Evolutionary conservation across 2,329 filamentous ascomycete species (phyloP).

Genomic region (Fusarium sp.): DNA sequence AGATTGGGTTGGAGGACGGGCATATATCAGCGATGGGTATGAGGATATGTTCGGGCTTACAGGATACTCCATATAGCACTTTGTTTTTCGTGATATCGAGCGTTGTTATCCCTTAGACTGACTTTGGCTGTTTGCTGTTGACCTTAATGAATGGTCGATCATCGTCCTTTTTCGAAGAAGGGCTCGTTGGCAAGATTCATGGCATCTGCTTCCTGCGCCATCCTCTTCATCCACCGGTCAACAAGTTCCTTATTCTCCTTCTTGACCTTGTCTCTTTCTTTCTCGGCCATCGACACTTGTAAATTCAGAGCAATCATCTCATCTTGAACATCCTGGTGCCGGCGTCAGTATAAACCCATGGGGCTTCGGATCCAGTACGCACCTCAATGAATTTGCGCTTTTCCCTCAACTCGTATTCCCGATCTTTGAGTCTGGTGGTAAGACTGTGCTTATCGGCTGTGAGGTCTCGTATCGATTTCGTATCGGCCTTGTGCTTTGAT

Average conservation of each 20-base stretch:
- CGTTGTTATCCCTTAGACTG: constrained; percentile 3
- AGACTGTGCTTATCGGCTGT: constrained; percentile 71
- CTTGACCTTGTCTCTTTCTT: constrained; percentile 77
- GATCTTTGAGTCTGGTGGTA: constrained; percentile 76
- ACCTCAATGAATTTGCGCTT: constrained; percentile 87
- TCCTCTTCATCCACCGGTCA: constrained; percentile 89
- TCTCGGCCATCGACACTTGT: constrained; percentile 87
- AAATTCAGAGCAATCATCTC: constrained; percentile 90
- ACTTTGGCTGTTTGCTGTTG: constrained; percentile 6
- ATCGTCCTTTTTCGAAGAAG: constrained; percentile 49
- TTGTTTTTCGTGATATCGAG: constrained; percentile 37
- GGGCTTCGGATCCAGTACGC: constrained; percentile 14
- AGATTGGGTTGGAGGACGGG: constrained; percentile 36
- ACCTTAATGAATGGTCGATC: constrained; percentile 6
- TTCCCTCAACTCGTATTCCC: constrained; percentile 84
- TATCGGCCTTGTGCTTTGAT: constrained; percentile 68
- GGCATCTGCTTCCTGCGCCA: constrained; percentile 85
- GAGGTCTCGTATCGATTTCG: constrained; percentile 69
- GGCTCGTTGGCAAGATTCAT: constrained; percentile 79
- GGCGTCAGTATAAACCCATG: constrained; percentile 22
- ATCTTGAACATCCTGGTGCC: constrained; percentile 80
- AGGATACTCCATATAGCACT: constrained; percentile 50
- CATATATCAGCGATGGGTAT: constrained; percentile 37
- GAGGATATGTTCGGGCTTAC: constrained; percentile 45
- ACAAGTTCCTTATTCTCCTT: constrained; percentile 90